Evolutionary conservation across 2,329 filamentous ascomycete genomes (phyloP).

Genomic region (Colletotrichum liriopes): DNA sequence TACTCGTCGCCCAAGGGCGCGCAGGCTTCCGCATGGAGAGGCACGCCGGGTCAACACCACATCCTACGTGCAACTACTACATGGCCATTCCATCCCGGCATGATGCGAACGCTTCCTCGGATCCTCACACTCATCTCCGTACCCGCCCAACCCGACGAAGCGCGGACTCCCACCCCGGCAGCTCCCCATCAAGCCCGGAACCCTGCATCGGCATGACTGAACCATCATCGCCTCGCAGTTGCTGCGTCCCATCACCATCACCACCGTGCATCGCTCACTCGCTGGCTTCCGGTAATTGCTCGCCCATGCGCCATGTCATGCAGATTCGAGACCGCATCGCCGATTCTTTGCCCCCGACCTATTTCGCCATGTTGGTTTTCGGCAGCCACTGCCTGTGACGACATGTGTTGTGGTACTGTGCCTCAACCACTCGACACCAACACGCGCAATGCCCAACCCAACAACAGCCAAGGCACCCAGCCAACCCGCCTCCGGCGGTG

Average conservation of each 20-base stretch:
- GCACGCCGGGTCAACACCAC: neutral
- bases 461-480: neutral
- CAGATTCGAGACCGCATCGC: constrained; percentile 5
- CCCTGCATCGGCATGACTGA: constrained; percentile 18
- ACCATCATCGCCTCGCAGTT: constrained; percentile 4
- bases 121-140: neutral
- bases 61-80: constrained; percentile 7
- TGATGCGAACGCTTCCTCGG: constrained; percentile 6
- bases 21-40: neutral
- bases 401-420: neutral
- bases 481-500: neutral
- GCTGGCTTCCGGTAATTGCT: constrained; percentile 29
- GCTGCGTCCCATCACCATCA: constrained; percentile 5
- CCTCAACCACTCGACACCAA: neutral
- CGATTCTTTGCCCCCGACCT: constrained; percentile 9
- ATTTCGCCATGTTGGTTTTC: constrained; percentile 31
- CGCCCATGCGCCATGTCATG: constrained; percentile 35
- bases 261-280: constrained; percentile 21
- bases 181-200: neutral
- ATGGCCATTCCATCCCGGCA: neutral
- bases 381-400: constrained; percentile 10
- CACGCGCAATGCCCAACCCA: neutral
- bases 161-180: constrained; percentile 15
- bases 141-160: constrained; percentile 4
- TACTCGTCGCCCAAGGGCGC: constrained; percentile 6